Percentiles rank a stretch among this genome's conserved stretches.
phyloP scores from a whole-genome alignment of 2,329 filamentous ascomycete species.

The Colletotrichum sidae region DNA sequence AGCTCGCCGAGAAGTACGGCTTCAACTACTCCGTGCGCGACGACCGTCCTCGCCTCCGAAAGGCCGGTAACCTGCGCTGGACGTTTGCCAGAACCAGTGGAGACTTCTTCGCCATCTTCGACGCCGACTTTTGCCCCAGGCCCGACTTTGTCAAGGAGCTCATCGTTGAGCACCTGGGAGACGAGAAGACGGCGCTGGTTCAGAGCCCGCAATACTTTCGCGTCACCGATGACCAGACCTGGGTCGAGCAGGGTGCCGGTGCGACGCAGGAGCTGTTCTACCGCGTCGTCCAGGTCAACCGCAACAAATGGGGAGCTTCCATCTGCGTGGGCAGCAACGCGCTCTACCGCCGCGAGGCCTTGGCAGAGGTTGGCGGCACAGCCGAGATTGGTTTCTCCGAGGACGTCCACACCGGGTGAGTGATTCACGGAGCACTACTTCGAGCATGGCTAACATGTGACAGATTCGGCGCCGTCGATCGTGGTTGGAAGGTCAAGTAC shows the following conservation, averaged over 20 bases:
- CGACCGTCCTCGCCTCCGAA: slow-evolving; percentile 53
- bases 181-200: slow-evolving; percentile 52
- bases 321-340: slow-evolving; percentile 57
- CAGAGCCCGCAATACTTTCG: slow-evolving; percentile 57
- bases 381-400: slow-evolving; percentile 56
- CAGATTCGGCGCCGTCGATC: slow-evolving; percentile 53
- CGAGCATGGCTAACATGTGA: neutral
- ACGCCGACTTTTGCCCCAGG: slow-evolving; percentile 56
- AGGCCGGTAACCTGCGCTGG: slow-evolving; percentile 56
- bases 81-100: slow-evolving; percentile 51
- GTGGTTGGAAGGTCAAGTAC: slow-evolving; percentile 56
- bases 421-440: neutral
- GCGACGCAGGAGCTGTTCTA: slow-evolving; percentile 56
- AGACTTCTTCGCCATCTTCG: slow-evolving; percentile 56
- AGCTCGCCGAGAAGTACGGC: slow-evolving; percentile 47
- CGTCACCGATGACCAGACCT: slow-evolving; percentile 51
- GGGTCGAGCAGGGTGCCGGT: slow-evolving; percentile 57
- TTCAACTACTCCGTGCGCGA: slow-evolving; percentile 55
- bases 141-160: slow-evolving; percentile 53
- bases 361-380: slow-evolving; percentile 54
- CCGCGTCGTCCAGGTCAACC: slow-evolving; percentile 55
- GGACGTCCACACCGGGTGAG: slow-evolving; percentile 56
- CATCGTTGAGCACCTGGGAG: slow-evolving; percentile 52
- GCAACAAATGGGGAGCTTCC: slow-evolving; percentile 53
- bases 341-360: slow-evolving; percentile 51